Evolutionary conservation across 2,329 filamentous ascomycete species (phyloP).

Genomic region (Venturiaceae sp.): DNA sequence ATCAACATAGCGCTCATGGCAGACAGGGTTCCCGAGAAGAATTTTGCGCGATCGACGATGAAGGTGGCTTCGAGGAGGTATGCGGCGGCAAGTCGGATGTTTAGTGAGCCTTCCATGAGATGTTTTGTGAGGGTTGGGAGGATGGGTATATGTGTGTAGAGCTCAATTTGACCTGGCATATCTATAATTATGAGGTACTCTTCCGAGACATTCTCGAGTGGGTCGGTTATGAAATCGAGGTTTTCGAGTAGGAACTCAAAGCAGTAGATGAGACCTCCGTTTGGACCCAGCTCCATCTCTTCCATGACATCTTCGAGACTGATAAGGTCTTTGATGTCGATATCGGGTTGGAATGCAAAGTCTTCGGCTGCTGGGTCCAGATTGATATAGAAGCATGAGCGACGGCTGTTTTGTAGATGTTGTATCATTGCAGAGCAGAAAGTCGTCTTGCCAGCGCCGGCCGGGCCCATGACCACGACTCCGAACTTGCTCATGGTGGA

Average conservation of each 20-base stretch:
- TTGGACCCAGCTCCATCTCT: conserved; percentile 80
- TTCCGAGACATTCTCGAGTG: conserved; percentile 76
- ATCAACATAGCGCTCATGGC: conserved; percentile 99
- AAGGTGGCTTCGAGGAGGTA: conserved; percentile 96
- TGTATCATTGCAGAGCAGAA: conserved; percentile 93
- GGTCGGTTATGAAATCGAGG: conserved; percentile 80
- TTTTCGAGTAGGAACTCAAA: conserved; percentile 95
- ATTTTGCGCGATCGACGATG: conserved; percentile 90
- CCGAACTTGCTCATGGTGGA: conserved; percentile 80
- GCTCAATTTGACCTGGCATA: conserved; percentile 97
- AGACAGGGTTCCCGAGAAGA: conserved; percentile 89
- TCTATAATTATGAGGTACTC: conserved; percentile 97
- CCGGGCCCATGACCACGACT: conserved; percentile 87
- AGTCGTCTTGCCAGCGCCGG: conserved; percentile 92
- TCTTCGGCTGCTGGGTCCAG: conserved; percentile 92
- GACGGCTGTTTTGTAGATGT: conserved; percentile 78
- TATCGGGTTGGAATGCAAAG: conserved; percentile 83
- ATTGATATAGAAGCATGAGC: conserved; percentile 97
- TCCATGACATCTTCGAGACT: conserved; percentile 95
- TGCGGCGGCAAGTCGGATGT: conserved; percentile 84
- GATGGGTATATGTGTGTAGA: conserved; percentile 95
- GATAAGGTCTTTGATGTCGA: conserved; percentile 93
- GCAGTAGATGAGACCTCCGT: conserved; percentile 90
- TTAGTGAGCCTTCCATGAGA: conserved; percentile 71
- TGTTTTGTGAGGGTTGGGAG: conserved; percentile 76